Percentiles rank a stretch among this genome's conserved stretches.
These are phyloP conservation scores for Noccaea caerulescens DNA, from an alignment of 345 rosid species.

Conservation along the genomic window DNA sequence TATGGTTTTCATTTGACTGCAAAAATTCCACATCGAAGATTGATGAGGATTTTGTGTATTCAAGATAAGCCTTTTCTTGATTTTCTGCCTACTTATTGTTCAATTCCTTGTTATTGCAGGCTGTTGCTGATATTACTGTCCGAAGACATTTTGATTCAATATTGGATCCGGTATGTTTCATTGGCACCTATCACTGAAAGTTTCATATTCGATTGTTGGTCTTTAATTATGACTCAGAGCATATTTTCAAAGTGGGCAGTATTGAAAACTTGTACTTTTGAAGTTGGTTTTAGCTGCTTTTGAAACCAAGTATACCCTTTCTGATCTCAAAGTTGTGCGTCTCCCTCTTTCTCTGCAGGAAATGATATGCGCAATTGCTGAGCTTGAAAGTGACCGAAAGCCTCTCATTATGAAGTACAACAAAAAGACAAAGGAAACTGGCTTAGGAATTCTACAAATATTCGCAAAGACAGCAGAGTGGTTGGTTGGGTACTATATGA, in stretches of 20 bases:
- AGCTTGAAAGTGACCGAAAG: slow-evolving; percentile 89
- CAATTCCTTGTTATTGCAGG: slow-evolving; percentile 56
- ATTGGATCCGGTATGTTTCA: slow-evolving; percentile 67
- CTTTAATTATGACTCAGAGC: neutral
- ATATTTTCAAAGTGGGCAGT: neutral
- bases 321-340: slow-evolving; percentile 24
- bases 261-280: slow-evolving; percentile 26
- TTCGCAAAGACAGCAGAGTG: slow-evolving; percentile 66
- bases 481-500: slow-evolving; percentile 61
- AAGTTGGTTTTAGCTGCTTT: slow-evolving; percentile 24
- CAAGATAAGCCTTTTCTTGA: neutral
- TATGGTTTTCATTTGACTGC: slow-evolving; percentile 7
- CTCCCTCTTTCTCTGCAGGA: slow-evolving; percentile 55
- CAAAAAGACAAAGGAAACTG: slow-evolving; percentile 72
- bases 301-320: slow-evolving; percentile 10
- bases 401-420: slow-evolving; percentile 63
- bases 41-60: slow-evolving; percentile 7
- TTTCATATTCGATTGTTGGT: slow-evolving; percentile 15
- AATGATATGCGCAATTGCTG: slow-evolving; percentile 88
- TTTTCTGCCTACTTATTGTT: slow-evolving; percentile 2
- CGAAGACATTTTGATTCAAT: slow-evolving; percentile 65
- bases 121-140: slow-evolving; percentile 79
- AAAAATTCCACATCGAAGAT: neutral
- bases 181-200: slow-evolving; percentile 15
- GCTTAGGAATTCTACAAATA: slow-evolving; percentile 82